Base-by-base conservation (phyloP, 495 filamentous ascomycete genomes). In the Rusavskia elegans region DNA sequence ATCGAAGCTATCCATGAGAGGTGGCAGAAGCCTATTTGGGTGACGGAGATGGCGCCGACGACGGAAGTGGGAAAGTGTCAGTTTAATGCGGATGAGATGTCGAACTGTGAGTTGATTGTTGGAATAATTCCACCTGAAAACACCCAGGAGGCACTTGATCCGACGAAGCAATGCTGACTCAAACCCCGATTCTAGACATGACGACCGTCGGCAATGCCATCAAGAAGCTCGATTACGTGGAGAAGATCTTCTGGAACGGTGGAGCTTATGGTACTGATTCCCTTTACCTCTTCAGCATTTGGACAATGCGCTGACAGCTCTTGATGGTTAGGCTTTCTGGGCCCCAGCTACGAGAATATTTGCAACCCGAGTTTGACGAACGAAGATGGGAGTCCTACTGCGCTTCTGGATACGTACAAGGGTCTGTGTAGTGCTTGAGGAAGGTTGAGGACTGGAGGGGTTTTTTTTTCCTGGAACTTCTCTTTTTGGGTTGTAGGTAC, bases 191-290 rank as follows among this genome's bases (percentile, higher is more conserved):
- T 14, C 0, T 35, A 35, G 32, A 35, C 25, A 59, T 59, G 50
- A 37, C 36, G 6, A 53, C 35, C 3, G 32, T 60, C 9, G 38
- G 55, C 6, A 45, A 50, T n/a, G 11, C 46, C 21, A 53, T 59
- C 32, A 30, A 38, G 16, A 30, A 29, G 45, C 50, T 56, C 8
- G 57, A 50, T 2, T 60, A 57, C 30, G 57, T 59, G 16, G 54
- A 61, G 32, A 59, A 55, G 51, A 57, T 61, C 39, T 61, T 61
- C 21, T 61, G 59, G 59, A 61, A 61, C 36, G 49, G 39, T 13
- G 50, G 41, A 1, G 32, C 53, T 37, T 53, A 56, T 7, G 27
- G 58, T 58, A 41, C 25, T 19, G 14, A 41, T 35, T 51, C 20
- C 20, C 19, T 16, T 30, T 9, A 14, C 27, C 7, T 20, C 32